Evolutionary conservation across 176 grass and related monocot species (phyloP).

Genomic region (Oryza glaberrima): DNA sequence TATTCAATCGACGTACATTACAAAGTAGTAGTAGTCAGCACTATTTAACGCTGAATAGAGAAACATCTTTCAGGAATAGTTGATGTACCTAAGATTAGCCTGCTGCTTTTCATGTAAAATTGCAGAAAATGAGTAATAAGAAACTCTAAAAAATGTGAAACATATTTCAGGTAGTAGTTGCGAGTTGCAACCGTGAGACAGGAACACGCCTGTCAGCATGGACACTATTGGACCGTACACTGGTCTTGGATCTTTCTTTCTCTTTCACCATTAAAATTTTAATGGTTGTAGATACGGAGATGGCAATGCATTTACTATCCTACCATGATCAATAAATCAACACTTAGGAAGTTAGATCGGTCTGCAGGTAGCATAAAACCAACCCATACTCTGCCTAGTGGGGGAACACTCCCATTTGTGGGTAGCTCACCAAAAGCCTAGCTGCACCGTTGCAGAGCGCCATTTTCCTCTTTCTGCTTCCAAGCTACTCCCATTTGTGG

Average conservation of each 20-base stretch:
- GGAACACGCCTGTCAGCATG: background rate
- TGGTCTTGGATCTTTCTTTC: background rate
- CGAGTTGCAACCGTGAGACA: background rate
- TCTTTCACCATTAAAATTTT: background rate
- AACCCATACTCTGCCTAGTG: background rate
- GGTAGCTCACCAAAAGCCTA: background rate
- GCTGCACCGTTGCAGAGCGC: background rate
- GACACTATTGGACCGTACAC: background rate
- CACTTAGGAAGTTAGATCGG: background rate
- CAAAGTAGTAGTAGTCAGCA: background rate
- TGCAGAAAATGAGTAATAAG: background rate
- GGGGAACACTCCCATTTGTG: background rate
- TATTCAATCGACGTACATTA: background rate
- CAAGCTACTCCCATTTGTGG: no score
- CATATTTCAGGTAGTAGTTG: background rate
- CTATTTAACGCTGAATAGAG: background rate
- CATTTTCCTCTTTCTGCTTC: background rate
- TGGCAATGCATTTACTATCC: background rate
- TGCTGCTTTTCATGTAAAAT: background rate
- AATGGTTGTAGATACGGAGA: background rate
- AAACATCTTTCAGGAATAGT: background rate
- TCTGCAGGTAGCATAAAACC: background rate
- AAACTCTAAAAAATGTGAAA: background rate
- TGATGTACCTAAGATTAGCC: background rate
- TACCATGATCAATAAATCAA: background rate